These are phyloP conservation scores for Cercospora canescens DNA, from an alignment of 2,329 filamentous ascomycete species.

Conservation along the genomic window DNA sequence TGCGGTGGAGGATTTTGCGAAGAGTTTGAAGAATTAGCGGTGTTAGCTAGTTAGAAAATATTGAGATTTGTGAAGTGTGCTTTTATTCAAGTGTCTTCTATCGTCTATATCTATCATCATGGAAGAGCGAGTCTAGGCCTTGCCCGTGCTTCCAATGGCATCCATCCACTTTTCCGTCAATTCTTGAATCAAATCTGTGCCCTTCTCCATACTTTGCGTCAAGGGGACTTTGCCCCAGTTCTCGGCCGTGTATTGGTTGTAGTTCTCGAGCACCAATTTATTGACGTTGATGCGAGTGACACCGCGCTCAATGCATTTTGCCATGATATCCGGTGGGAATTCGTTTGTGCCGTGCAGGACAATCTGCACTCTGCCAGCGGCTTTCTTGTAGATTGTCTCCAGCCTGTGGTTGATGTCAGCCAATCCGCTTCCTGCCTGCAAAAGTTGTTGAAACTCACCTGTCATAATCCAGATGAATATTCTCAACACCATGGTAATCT, in stretches of 20 bases:
- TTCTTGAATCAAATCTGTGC: constrained; percentile 56
- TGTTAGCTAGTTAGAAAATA: neutral
- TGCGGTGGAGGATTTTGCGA: constrained; percentile 48
- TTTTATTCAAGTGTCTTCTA: neutral
- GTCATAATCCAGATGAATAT: constrained; percentile 61
- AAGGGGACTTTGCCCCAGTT: constrained; percentile 54
- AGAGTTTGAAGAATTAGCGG: constrained; percentile 31
- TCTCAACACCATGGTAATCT: constrained; percentile 68
- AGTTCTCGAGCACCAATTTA: constrained; percentile 56
- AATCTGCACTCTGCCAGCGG: constrained; percentile 50
- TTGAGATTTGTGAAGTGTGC: neutral
- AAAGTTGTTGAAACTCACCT: constrained; percentile 29
- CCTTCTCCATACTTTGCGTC: constrained; percentile 57
- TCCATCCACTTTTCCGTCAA: constrained; percentile 60
- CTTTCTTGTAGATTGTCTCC: constrained; percentile 49
- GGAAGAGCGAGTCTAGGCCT: constrained; percentile 10
- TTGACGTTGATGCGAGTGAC: constrained; percentile 62
- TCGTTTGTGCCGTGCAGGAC: constrained; percentile 62
- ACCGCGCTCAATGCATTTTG: constrained; percentile 55
- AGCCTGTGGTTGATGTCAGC: constrained; percentile 33
- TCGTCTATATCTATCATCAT: neutral
- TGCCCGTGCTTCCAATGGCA: constrained; percentile 26
- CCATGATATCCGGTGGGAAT: constrained; percentile 56
- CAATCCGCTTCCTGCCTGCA: neutral
- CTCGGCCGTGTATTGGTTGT: constrained; percentile 47